These are phyloP conservation scores for Urostyla sp. DNA, from an alignment of 73 alveolate genomes.

Conservation along the genomic window DNA sequence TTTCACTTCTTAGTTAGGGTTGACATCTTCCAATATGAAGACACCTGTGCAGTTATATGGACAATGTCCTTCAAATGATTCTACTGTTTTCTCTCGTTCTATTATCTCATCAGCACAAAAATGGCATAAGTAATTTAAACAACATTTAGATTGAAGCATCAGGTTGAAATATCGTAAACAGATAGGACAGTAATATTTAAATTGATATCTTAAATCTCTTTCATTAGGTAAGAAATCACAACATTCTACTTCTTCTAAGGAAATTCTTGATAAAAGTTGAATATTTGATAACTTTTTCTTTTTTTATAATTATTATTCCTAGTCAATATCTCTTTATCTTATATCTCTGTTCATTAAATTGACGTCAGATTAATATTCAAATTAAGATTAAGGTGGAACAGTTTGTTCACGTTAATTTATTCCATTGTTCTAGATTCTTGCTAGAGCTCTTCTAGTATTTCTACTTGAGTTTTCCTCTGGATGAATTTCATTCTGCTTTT, in stretches of 20 bases:
- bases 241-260: slow-evolving; percentile 48
- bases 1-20: slow-evolving; percentile 51
- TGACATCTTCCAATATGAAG: slow-evolving; percentile 28
- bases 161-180: slow-evolving; percentile 63
- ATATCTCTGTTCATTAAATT: too few species aligned
- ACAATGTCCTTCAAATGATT: slow-evolving; percentile 19
- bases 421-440: too few species aligned
- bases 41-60: slow-evolving; percentile 41
- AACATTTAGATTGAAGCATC: slow-evolving; percentile 52
- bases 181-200: slow-evolving; percentile 72
- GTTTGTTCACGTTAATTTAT: too few species aligned
- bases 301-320: neutral
- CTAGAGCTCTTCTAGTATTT: too few species aligned
- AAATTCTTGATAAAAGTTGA: slow-evolving; percentile 9
- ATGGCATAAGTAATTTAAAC: slow-evolving; percentile 69
- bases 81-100: slow-evolving; percentile 34
- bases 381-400: too few species aligned
- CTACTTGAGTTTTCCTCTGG: too few species aligned
- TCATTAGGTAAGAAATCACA: slow-evolving; percentile 69
- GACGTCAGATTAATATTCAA: too few species aligned
- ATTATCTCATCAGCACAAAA: slow-evolving; percentile 60
- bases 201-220: slow-evolving; percentile 43
- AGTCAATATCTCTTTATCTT: too few species aligned
- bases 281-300: slow-evolving; percentile 38
- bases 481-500: too few species aligned